A percentile compares a stretch with the other conserved stretches of the same genome.
Evolutionary conservation across 192 early-diverging fungal species (phyloP).

Genomic region (Entomortierella chlamydospora): DNA sequence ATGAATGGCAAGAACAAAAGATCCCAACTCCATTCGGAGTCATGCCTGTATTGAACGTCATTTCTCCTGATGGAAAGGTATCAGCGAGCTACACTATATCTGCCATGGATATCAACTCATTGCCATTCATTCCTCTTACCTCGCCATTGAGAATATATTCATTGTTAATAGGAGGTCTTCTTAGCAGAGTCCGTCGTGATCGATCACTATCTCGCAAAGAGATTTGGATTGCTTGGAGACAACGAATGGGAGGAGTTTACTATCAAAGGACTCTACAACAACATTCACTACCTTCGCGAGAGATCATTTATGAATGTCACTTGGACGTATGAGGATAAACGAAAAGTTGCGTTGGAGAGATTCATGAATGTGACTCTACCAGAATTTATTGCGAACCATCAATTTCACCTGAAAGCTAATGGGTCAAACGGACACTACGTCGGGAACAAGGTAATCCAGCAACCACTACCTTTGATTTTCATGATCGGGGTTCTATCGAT

Average conservation of each 20-base stretch:
- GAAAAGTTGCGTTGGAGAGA: conserved; percentile 20
- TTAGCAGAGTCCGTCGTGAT: conserved; percentile 35
- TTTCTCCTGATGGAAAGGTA: conserved; percentile 31
- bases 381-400: conserved; percentile 33
- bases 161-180: conserved; percentile 12
- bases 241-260: conserved; percentile 43
- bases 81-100: neutral
- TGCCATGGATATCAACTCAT: neutral
- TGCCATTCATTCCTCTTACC: neutral
- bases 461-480: neutral
- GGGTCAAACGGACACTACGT: conserved; percentile 34
- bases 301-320: conserved; percentile 31
- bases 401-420: conserved; percentile 36
- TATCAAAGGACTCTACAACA: conserved; percentile 35
- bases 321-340: conserved; percentile 40
- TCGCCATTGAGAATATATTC: neutral
- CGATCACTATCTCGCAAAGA: conserved; percentile 35
- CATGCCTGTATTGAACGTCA: conserved; percentile 24
- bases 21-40: conserved; percentile 31
- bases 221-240: conserved; percentile 28
- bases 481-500: too few species aligned
- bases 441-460: conserved; percentile 21
- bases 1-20: conserved; percentile 9
- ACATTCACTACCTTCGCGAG: conserved; percentile 41
- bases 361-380: conserved; percentile 19